phyloP scores from a whole-genome alignment of 2,329 filamentous ascomycete genomes.

The Ophiosphaerella korrae region DNA sequence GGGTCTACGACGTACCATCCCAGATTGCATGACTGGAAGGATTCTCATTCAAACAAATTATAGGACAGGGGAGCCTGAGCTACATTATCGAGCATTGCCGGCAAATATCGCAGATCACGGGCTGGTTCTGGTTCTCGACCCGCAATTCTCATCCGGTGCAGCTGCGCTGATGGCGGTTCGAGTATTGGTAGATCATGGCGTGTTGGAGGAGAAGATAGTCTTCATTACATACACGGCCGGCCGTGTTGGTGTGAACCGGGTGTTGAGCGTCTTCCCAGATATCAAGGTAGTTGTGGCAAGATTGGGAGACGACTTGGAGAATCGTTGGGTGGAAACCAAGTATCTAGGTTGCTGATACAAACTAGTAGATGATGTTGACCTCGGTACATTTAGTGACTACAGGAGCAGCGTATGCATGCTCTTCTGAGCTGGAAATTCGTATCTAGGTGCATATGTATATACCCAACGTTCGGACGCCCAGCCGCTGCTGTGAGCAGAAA shows the following conservation, averaged over 20 bases:
- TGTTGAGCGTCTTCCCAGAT: slow-evolving; percentile 87
- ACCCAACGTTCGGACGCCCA: slow-evolving; percentile 1
- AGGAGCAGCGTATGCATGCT: background rate
- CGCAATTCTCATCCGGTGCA: slow-evolving; percentile 93
- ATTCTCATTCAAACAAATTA: slow-evolving; percentile 86
- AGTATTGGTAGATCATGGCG: slow-evolving; percentile 93
- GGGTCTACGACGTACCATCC: slow-evolving; percentile 85
- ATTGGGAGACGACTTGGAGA: slow-evolving; percentile 79
- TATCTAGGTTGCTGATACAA: slow-evolving; percentile 75
- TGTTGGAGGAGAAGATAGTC: slow-evolving; percentile 81
- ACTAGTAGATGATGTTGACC: background rate
- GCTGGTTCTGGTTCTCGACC: slow-evolving; percentile 84
- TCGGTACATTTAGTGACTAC: background rate
- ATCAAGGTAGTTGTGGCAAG: slow-evolving; percentile 86
- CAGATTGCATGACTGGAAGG: slow-evolving; percentile 87
- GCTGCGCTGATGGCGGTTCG: slow-evolving; percentile 90
- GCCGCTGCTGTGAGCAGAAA: background rate
- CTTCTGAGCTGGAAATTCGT: slow-evolving; percentile 4
- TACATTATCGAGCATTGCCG: slow-evolving; percentile 84
- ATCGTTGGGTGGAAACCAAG: slow-evolving; percentile 85
- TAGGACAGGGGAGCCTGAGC: slow-evolving; percentile 76
- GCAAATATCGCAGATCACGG: slow-evolving; percentile 74
- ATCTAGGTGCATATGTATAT: slow-evolving; percentile 3
- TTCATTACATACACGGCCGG: slow-evolving; percentile 93
- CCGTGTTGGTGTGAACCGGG: slow-evolving; percentile 77